Percentiles rank a stretch among this genome's conserved stretches.
Evolutionary conservation across 2,329 filamentous ascomycete genomes (phyloP).

Genomic region (Ascochyta clinopodiicola): DNA sequence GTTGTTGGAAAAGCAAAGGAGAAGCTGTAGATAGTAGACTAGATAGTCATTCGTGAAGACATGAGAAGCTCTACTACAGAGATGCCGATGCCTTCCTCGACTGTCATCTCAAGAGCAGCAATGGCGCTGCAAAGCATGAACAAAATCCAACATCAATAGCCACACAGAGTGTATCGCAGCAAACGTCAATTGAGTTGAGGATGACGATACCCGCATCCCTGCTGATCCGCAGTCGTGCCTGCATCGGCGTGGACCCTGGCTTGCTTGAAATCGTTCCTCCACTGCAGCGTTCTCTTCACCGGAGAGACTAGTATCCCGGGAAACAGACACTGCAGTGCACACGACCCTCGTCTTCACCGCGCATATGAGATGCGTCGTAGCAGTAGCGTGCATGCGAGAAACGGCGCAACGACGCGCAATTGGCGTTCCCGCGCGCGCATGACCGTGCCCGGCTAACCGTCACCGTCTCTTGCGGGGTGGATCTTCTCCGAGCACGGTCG

Average conservation of each 20-base stretch:
- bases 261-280: background rate
- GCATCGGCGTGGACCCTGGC: constrained; percentile 7
- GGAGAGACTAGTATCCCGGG: background rate
- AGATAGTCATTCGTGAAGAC: background rate
- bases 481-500: constrained; percentile 1
- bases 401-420: constrained; percentile 2
- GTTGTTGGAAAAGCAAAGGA: constrained; percentile 47
- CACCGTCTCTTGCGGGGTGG: constrained; percentile 24
- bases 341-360: background rate
- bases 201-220: constrained; percentile 10
- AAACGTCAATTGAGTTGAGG: constrained; percentile 9
- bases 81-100: too few species aligned
- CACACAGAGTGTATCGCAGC: background rate
- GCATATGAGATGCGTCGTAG: background rate
- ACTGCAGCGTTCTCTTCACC: background rate
- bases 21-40: constrained; percentile 21
- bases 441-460: constrained; percentile 20
- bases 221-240: constrained; percentile 1
- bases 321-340: background rate
- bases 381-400: background rate
- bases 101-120: background rate
- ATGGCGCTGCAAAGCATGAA: background rate
- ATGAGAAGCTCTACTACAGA: background rate
- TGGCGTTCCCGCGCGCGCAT: constrained; percentile 19
- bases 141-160: background rate